These are phyloP conservation scores for Malassezia psittaci DNA, from an alignment of 1,284 basidiomycete genomes.

Conservation along the genomic window DNA sequence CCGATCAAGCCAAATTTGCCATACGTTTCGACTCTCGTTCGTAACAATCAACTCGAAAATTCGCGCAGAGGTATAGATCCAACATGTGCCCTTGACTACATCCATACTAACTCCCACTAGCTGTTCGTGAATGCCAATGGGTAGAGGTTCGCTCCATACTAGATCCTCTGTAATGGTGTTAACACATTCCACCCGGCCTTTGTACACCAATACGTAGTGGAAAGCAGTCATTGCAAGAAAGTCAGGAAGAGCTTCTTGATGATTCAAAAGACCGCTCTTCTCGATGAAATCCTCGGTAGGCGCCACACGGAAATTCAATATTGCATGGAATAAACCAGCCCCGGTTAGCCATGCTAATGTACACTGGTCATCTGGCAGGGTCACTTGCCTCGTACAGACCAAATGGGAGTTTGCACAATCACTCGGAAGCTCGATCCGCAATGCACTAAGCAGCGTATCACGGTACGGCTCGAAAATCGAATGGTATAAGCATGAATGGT, in stretches of 20 bases:
- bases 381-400: slow-evolving; percentile 39
- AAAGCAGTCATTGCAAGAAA: slow-evolving; percentile 59
- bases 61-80: slow-evolving; percentile 82
- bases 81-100: slow-evolving; percentile 76
- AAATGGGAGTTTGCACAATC: slow-evolving; percentile 48
- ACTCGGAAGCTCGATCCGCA: slow-evolving; percentile 44
- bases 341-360: slow-evolving; percentile 25
- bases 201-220: slow-evolving; percentile 79
- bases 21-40: slow-evolving; percentile 87
- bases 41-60: slow-evolving; percentile 77
- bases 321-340: slow-evolving; percentile 38
- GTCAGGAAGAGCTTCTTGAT: slow-evolving; percentile 17
- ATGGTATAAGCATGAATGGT: slow-evolving; percentile 17
- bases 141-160: slow-evolving; percentile 64
- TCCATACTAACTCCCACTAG: slow-evolving; percentile 53
- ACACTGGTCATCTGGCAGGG: slow-evolving; percentile 41
- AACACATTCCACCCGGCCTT: slow-evolving; percentile 66
- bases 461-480: slow-evolving; percentile 39
- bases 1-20: slow-evolving; percentile 77
- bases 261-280: slow-evolving; percentile 53
- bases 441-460: slow-evolving; percentile 26
- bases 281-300: slow-evolving; percentile 59
- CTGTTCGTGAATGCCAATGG: slow-evolving; percentile 29
- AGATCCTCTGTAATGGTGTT: slow-evolving; percentile 70
- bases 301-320: slow-evolving; percentile 46